A percentile compares a stretch with the other conserved stretches of the same genome.
Conservation (phyloP, 306 rosid genomes). For the Begonia masoniana region DNA sequence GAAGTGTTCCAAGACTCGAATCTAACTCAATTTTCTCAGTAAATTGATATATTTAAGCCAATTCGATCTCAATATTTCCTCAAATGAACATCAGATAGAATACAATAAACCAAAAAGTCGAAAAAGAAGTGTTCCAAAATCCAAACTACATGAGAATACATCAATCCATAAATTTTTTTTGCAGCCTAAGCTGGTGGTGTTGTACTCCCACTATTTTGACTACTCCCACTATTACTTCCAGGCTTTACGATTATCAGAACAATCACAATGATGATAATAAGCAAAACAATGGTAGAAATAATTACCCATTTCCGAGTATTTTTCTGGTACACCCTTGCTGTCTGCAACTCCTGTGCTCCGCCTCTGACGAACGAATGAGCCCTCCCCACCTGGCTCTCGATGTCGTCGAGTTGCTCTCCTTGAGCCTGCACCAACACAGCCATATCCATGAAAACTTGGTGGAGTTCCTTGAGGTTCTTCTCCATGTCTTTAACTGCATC, state of each 20-base stretch:
- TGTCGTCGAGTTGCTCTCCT: conserved; percentile 62
- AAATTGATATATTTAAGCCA: no score
- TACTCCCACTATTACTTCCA: conserved; percentile 13
- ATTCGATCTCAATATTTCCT: no score
- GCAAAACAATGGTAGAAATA: conserved; percentile 31
- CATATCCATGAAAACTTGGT: conserved; percentile 83
- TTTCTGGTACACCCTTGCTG: conserved; percentile 40
- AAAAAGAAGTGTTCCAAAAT: no score
- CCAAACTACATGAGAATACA: no score
- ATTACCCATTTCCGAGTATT: conserved; percentile 45
- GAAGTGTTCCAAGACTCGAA: no score
- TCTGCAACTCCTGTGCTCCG: conserved; percentile 34
- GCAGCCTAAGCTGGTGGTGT: no score
- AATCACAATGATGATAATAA: conserved; percentile 32
- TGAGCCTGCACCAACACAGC: conserved; percentile 62
- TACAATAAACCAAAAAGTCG: no score
- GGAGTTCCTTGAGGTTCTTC: conserved; percentile 62
- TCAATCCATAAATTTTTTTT: no score
- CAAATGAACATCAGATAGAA: no score
- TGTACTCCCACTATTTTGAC: no score
- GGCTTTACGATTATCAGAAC: conserved; percentile 28
- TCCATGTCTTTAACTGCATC: conserved; percentile 60
- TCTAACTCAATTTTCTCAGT: no score
- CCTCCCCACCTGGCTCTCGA: conserved; percentile 51
- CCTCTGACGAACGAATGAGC: conserved; percentile 45